Evolutionary conservation across 306 rosid genomes (phyloP).

Genomic region (Trifolium subterraneum): DNA sequence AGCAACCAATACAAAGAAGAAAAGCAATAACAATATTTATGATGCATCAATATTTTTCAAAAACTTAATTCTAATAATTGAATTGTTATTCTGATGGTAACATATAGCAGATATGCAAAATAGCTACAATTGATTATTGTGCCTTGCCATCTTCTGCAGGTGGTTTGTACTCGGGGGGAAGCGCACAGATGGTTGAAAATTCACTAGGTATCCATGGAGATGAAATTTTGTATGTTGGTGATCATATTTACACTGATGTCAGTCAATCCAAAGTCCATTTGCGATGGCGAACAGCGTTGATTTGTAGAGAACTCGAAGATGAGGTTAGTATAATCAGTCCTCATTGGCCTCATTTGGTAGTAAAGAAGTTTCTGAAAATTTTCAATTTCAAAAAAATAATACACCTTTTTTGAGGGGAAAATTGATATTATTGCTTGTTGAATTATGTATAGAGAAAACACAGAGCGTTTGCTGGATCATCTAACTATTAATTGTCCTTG

Average conservation of each 20-base stretch:
- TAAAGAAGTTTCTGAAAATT: slow-evolving; percentile 20
- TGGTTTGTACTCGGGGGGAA: slow-evolving; percentile 95
- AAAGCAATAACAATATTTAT: background rate
- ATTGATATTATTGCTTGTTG: slow-evolving; percentile 10
- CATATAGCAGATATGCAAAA: slow-evolving; percentile 19
- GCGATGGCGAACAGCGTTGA: slow-evolving; percentile 96
- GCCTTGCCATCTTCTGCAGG: slow-evolving; percentile 59
- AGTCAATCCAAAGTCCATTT: slow-evolving; percentile 95
- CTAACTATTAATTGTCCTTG: slow-evolving; percentile 36
- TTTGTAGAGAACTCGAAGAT: slow-evolving; percentile 94
- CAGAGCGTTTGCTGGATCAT: slow-evolving; percentile 32
- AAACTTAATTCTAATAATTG: background rate
- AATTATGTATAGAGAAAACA: slow-evolving; percentile 23
- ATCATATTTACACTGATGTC: slow-evolving; percentile 96
- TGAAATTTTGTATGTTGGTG: slow-evolving; percentile 96
- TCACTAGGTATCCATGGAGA: slow-evolving; percentile 89
- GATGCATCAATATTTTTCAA: background rate
- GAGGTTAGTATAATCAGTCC: slow-evolving; percentile 63
- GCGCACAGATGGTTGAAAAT: slow-evolving; percentile 95
- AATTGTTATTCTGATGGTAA: slow-evolving; percentile 8
- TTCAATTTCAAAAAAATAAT: slow-evolving; percentile 3
- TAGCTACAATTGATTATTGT: background rate
- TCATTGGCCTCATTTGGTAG: slow-evolving; percentile 17
- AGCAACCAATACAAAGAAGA: background rate
- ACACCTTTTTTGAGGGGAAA: background rate